Evolutionary conservation across 768 basidiomycete genomes (phyloP), one percentile per base, ranked within the genome.

Genomic region (Lentinula lateritia): DNA sequence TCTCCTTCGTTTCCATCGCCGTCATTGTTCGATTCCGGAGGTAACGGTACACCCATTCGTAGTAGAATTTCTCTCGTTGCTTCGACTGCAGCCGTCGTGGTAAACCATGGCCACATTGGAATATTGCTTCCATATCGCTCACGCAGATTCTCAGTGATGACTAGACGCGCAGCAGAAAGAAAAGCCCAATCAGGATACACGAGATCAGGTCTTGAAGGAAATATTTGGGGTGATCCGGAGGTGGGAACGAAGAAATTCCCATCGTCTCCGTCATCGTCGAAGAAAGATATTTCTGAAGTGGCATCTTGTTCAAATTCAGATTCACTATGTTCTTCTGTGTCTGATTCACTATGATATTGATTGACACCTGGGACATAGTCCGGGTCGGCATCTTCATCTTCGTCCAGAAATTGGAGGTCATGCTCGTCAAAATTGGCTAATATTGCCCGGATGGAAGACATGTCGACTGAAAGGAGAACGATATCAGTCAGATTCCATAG

Each of bases 101-200:
- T 59, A 34, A 59, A 59, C 58, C 58, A 59, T 15, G 58, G 58
- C 58, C 58, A 59, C 35, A 48, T 50, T 13, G 58, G 58, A n/a
- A 45, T 32, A 34, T 48, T 38, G 32, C 32, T 38, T 38, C 34
- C 46, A 5, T 59, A 48, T 7, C 32, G 38, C 16, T 48, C 45
- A 4, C 58, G 32, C 61, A 85, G 58, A 61, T 84, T 86, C 36
- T 76, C 74, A 65, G 86, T 83, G 15, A 85, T 74, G 9, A 84
- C 71, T 23, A 79, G 71, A 12, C 84, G 77, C 8, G 74, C 82
- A 13, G 81, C 79, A 2, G 81, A 74, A 12, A 85, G 76, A 69
- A 75, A 85, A 2, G 72, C 71, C 68, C 84, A 86, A 65, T 86
- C 84, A 0, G 80, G 80, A 15, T 78, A 63, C 16, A 70, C 69